Base-by-base conservation (phyloP, 2,329 filamentous ascomycete species). In the Teratosphaeria viscida region DNA sequence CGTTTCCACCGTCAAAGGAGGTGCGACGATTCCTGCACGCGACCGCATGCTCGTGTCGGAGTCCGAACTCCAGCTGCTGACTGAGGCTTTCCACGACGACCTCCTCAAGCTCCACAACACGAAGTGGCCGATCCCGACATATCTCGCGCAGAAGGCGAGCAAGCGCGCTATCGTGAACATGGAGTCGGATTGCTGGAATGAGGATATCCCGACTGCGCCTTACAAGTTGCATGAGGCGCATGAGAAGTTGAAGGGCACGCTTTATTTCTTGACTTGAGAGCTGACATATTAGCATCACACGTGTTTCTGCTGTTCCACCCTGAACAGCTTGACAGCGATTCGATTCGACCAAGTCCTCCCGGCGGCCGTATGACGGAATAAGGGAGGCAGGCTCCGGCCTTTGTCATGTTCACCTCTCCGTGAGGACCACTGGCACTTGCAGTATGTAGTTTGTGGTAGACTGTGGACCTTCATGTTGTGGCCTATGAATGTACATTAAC, bases 111-210 rank as follows among this genome's bases (percentile, higher is more conserved):
- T 63, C 12, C n/a, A 57, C 52, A 49, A 57, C 43, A 60, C 56
- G 26, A 62, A 63, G 49, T 62, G 55, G 54, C 60, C 62, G 11
- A 47, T 63, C 23, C 52, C 55, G 29, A 62, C 60, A 5, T 55
- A 63, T 39, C 60, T 63, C 14, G 62, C 62, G 12, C 58, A 58
- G 3, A 27, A 54, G 3, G 62, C 58, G 29, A 29, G 47, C 16
- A 60, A 62, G 52, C 53, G 61, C 6, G 61, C 63, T 10, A n/a
- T 55, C 11, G n/a, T 60, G 26, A 58, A 62, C 8, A 47, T 63
- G 32, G 19, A 12, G 52, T 29, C 10, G n/a, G 49, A 55, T 19
- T 19, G 34, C 16, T 39, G 52, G 54, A 37, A 19, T n/a, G 34
- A 56, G 26, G n/a, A 39, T 26, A 7, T 49, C 32, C 26, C 58